Conservation (phyloP, 257 asterid species). For the Sherardia arvensis region DNA sequence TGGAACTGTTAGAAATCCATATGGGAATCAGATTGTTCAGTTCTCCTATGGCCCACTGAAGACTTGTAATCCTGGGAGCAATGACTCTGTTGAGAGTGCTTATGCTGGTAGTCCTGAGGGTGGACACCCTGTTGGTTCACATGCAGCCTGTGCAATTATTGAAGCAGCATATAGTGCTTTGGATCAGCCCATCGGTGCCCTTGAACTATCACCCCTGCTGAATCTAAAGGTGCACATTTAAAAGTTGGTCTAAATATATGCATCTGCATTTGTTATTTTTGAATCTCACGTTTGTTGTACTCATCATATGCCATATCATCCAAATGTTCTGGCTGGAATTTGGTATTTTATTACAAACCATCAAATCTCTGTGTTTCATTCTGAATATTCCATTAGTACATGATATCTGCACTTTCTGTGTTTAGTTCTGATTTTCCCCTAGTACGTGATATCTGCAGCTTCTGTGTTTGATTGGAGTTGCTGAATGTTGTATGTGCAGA, state of each 20-base stretch:
- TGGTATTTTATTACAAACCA: not conserved
- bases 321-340: not conserved
- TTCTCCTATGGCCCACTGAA: constrained; percentile 36
- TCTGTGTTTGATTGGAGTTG: constrained; percentile 8
- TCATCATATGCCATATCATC: not conserved
- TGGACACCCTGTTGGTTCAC: constrained; percentile 87
- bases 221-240: constrained; percentile 57
- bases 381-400: not conserved
- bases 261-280: not conserved
- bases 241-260: not conserved
- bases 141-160: constrained; percentile 92
- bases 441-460: too few species aligned
- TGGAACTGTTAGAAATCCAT: constrained; percentile 77
- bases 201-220: constrained; percentile 81
- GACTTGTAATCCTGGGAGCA: constrained; percentile 15
- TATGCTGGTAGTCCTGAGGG: constrained; percentile 19
- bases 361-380: not conserved
- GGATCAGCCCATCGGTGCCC: constrained; percentile 87
- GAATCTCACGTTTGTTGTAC: not conserved
- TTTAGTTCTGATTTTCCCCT: too few species aligned
- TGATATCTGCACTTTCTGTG: not conserved
- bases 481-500: constrained; percentile 41
- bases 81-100: constrained; percentile 9
- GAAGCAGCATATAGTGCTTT: constrained; percentile 97
- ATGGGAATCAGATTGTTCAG: constrained; percentile 77